Percentiles rank a stretch among this genome's conserved stretches.
These are phyloP conservation scores for Bolboschoenus planiculmis DNA, from an alignment of 176 grass and related monocot species.

Conservation along the genomic window DNA sequence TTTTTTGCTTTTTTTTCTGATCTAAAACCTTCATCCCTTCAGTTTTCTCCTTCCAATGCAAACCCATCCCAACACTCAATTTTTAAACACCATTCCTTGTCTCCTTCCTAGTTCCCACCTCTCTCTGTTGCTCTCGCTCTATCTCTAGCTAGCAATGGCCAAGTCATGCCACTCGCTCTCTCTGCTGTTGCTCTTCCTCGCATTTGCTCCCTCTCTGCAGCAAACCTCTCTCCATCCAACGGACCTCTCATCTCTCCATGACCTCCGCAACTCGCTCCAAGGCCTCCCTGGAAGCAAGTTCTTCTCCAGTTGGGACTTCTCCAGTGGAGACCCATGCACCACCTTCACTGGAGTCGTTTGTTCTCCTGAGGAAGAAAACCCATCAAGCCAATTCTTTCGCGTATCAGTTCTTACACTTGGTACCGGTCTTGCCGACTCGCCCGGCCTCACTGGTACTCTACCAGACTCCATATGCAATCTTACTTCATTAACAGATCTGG, in stretches of 20 bases:
- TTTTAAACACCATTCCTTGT: constrained; percentile 17
- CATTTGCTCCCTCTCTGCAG: neutral
- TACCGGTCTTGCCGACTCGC: constrained; percentile 59
- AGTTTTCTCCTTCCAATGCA: neutral
- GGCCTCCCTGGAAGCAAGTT: constrained; percentile 62
- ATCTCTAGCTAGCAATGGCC: neutral
- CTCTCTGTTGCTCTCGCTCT: neutral
- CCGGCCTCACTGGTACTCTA: constrained; percentile 46
- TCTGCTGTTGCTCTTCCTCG: neutral
- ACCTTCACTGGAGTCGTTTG: constrained; percentile 60
- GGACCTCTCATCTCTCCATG: constrained; percentile 41
- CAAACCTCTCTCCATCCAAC: constrained; percentile 30
- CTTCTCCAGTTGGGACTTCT: constrained; percentile 65
- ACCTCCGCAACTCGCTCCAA: constrained; percentile 34
- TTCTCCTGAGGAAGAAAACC: constrained; percentile 27
- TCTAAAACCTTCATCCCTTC: neutral
- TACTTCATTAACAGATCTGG: constrained; percentile 57
- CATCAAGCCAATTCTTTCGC: constrained; percentile 21
- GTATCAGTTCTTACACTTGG: constrained; percentile 69
- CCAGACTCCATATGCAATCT: constrained; percentile 50
- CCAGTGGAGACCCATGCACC: constrained; percentile 32
- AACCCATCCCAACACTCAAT: constrained; percentile 10
- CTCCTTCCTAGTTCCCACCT: neutral
- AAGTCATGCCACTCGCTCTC: neutral
- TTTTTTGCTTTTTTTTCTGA: neutral